These are phyloP conservation scores for Schwanniomyces polymorphus DNA, from an alignment of 805 yeast species.

Conservation along the genomic window DNA sequence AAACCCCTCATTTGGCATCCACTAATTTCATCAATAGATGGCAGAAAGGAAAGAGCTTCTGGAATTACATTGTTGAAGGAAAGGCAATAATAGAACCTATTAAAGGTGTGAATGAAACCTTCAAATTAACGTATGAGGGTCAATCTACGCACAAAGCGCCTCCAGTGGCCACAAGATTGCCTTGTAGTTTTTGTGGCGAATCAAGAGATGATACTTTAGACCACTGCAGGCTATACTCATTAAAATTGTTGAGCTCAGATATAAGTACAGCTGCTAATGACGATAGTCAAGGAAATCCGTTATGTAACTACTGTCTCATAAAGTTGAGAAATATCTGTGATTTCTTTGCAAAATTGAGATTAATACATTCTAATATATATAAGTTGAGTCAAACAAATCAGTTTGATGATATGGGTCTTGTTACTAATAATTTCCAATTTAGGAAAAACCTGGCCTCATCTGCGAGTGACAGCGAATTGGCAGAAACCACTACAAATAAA, in stretches of 20 bases:
- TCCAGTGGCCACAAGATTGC: constrained; percentile 70
- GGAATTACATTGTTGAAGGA: constrained; percentile 74
- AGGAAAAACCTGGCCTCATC: constrained; percentile 13
- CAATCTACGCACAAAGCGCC: constrained; percentile 18
- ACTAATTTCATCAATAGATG: constrained; percentile 45
- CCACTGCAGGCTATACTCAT: constrained; percentile 73
- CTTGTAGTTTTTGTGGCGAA: constrained; percentile 88
- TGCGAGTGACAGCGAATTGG: not conserved
- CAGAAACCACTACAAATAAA: not conserved
- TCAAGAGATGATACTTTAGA: constrained; percentile 64
- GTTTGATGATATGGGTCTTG: constrained; percentile 25
- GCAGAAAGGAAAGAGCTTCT: constrained; percentile 49
- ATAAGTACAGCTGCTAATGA: constrained; percentile 4
- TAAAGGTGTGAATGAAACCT: constrained; percentile 76
- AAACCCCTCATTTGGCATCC: constrained; percentile 48
- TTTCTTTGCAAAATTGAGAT: constrained; percentile 71
- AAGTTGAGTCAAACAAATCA: constrained; percentile 42
- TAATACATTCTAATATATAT: constrained; percentile 57
- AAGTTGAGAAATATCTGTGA: constrained; percentile 83
- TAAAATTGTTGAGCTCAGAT: constrained; percentile 48
- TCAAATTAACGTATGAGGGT: constrained; percentile 43
- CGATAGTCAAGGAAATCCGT: constrained; percentile 49
- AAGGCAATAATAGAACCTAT: constrained; percentile 84
- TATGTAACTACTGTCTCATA: constrained; percentile 80
- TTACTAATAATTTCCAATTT: constrained; percentile 19